Evolutionary conservation across 441 rosid genomes (phyloP).

Genomic region (Pelargonium australe): DNA sequence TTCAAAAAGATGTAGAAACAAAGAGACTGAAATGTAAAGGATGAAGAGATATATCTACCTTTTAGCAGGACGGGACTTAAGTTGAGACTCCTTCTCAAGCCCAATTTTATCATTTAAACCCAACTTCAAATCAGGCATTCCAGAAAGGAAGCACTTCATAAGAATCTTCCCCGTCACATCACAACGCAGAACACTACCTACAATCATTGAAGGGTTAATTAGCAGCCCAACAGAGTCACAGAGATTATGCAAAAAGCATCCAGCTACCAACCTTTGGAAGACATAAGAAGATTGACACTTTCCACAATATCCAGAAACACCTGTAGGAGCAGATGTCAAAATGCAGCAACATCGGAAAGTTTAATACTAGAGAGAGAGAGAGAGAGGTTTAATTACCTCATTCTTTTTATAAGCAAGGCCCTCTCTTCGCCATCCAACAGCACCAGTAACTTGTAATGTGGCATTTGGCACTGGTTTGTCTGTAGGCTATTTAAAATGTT

Average conservation of each 20-base stretch:
- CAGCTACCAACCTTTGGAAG: constrained; percentile 68
- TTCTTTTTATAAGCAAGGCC: constrained; percentile 92
- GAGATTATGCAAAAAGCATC: too few relatives aligned
- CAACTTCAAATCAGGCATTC: constrained; percentile 99
- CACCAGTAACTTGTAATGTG: constrained; percentile 98
- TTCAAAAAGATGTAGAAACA: background rate
- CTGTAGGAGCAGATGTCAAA: constrained; percentile 33
- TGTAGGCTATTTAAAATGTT: constrained; percentile 45
- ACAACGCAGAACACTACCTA: constrained; percentile 90
- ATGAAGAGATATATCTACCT: constrained; percentile 37
- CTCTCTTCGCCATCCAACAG: constrained; percentile 99
- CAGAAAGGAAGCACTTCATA: constrained; percentile 98
- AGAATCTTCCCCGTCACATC: constrained; percentile 95
- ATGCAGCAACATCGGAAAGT: constrained; percentile 14
- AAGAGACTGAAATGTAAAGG: background rate
- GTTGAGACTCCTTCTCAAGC: constrained; percentile 95
- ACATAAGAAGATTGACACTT: constrained; percentile 96
- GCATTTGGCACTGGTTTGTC: constrained; percentile 98
- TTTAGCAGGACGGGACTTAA: constrained; percentile 89
- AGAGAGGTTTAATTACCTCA: constrained; percentile 42
- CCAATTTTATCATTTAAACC: constrained; percentile 99
- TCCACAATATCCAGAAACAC: constrained; percentile 96
- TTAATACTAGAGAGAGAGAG: background rate
- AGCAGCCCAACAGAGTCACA: background rate
- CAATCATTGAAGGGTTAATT: constrained; percentile 18